These are phyloP conservation scores for Rubia tinctorum DNA, from an alignment of 305 asterid genomes.

Conservation along the genomic window DNA sequence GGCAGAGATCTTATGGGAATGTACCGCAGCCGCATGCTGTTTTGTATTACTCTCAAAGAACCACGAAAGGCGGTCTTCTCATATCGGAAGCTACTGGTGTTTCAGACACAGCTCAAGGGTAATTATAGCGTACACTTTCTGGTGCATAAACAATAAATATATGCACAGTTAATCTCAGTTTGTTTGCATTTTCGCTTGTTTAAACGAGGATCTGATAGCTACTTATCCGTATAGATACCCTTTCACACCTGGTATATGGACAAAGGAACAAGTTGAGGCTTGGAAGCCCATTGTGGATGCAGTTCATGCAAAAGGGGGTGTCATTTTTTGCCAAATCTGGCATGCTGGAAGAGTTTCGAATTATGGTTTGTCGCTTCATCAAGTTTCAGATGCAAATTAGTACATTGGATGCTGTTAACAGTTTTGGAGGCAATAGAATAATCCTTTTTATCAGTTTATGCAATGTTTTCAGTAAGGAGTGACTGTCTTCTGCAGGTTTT, in stretches of 20 bases:
- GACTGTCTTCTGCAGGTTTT: conserved; percentile 4
- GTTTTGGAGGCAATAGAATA: not conserved
- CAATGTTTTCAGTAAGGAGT: not conserved
- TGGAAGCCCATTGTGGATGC: conserved; percentile 14
- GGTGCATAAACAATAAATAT: not conserved
- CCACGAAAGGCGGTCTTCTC: conserved; percentile 49
- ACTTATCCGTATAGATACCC: not conserved
- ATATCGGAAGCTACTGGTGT: conserved; percentile 47
- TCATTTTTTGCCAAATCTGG: conserved; percentile 9
- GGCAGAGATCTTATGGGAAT: conserved; percentile 45
- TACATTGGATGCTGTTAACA: not conserved
- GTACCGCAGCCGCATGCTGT: conserved; percentile 57
- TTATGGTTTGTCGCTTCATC: not conserved
- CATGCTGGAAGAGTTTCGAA: conserved; percentile 11
- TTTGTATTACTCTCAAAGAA: conserved; percentile 51
- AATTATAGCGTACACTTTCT: not conserved
- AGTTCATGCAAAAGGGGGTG: conserved; percentile 12
- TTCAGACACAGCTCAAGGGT: conserved; percentile 55
- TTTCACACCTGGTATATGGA: conserved; percentile 1
- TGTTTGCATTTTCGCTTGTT: not conserved
- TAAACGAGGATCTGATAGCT: not conserved
- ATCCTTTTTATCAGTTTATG: not conserved
- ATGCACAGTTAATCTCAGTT: not conserved
- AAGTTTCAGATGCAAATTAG: not conserved
- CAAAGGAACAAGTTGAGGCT: conserved; percentile 10